A percentile compares a stretch with the other conserved stretches of the same genome.
These are phyloP conservation scores for Orbilia brochopaga DNA, from an alignment of 2,329 filamentous ascomycete species.

Conservation along the genomic window DNA sequence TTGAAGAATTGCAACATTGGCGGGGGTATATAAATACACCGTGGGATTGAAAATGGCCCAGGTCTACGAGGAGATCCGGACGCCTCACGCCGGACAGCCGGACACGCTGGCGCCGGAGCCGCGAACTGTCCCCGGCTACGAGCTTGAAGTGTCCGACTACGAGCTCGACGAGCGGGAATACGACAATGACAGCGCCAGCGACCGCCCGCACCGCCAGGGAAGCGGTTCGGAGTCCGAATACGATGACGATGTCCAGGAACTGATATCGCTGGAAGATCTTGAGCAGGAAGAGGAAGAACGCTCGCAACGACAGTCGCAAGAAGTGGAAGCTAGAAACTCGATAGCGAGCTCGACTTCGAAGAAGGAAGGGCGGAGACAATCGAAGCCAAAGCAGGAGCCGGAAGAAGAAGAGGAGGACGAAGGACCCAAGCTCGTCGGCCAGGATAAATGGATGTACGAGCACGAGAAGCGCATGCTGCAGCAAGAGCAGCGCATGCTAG, in stretches of 20 bases:
- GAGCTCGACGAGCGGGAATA: constrained; percentile 1
- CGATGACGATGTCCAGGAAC: neutral
- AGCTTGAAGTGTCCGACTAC: constrained; percentile 1
- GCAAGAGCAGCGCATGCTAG: constrained; percentile 43
- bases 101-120: neutral
- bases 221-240: neutral
- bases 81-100: neutral
- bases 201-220: neutral
- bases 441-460: constrained; percentile 49
- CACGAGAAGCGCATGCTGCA: constrained; percentile 44
- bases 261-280: neutral
- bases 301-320: neutral
- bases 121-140: neutral
- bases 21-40: neutral
- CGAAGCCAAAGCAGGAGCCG: constrained; percentile 6
- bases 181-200: neutral
- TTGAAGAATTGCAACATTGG: neutral
- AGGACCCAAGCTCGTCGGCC: constrained; percentile 28
- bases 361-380: neutral
- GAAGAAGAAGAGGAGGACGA: constrained; percentile 37
- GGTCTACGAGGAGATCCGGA: neutral
- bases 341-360: neutral
- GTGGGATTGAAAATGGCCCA: neutral
- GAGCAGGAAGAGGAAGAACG: neutral
- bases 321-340: neutral